These are phyloP conservation scores for Ogataea haglerorum DNA, from an alignment of 805 yeast genomes.

Conservation along the genomic window DNA sequence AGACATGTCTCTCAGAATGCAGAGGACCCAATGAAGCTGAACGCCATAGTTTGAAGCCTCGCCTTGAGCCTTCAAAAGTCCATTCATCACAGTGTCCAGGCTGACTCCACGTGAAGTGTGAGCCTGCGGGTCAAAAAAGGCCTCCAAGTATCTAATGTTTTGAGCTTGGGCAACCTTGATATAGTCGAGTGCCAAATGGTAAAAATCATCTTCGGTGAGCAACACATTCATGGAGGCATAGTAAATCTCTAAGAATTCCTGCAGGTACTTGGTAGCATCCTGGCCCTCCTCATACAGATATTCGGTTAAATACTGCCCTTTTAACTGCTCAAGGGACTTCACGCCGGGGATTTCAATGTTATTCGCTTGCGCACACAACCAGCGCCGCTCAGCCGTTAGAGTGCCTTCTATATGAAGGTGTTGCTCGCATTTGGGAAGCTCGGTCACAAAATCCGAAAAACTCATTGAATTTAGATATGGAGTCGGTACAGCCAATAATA, in stretches of 20 bases:
- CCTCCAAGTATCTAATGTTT: slow-evolving; percentile 43
- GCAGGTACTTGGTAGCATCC: slow-evolving; percentile 38
- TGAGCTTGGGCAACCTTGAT: slow-evolving; percentile 37
- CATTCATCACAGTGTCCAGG: slow-evolving; percentile 37
- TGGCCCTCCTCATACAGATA: slow-evolving; percentile 32
- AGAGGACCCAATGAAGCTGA: slow-evolving; percentile 42
- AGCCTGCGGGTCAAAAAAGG: slow-evolving; percentile 47
- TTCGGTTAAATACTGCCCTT: slow-evolving; percentile 34
- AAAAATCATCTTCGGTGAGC: slow-evolving; percentile 40
- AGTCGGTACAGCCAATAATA: neutral
- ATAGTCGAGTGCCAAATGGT: slow-evolving; percentile 43
- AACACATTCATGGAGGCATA: slow-evolving; percentile 46
- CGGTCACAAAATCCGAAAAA: slow-evolving; percentile 28
- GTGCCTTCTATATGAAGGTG: slow-evolving; percentile 46
- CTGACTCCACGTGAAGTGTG: slow-evolving; percentile 41
- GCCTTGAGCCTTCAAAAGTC: slow-evolving; percentile 39
- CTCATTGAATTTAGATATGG: neutral
- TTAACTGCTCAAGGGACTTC: slow-evolving; percentile 34
- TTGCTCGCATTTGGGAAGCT: slow-evolving; percentile 47
- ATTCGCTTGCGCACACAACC: slow-evolving; percentile 34
- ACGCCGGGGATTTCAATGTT: slow-evolving; percentile 27
- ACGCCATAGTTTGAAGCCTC: slow-evolving; percentile 38
- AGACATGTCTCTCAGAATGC: slow-evolving; percentile 44
- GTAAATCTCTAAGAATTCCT: slow-evolving; percentile 44
- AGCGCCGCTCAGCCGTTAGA: slow-evolving; percentile 38